phyloP scores from a whole-genome alignment of 352 stramenopile species.

The Elongisporangium senticosum region DNA sequence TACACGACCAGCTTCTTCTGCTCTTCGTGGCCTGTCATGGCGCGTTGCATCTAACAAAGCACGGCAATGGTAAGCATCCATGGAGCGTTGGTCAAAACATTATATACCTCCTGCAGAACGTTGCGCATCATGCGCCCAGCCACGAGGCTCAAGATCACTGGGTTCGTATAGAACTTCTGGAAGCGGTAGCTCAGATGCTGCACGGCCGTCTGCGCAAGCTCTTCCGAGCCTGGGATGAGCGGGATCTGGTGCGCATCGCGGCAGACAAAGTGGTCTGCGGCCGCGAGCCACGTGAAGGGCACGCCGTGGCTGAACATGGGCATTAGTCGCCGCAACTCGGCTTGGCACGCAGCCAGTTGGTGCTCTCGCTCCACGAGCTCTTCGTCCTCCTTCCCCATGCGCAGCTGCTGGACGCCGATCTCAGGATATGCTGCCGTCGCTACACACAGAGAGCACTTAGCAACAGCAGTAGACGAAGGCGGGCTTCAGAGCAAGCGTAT shows the following conservation, averaged over 20 bases:
- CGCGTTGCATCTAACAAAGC: constrained; percentile 33
- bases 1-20: constrained; percentile 66
- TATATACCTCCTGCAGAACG: constrained; percentile 40
- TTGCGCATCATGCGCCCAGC: constrained; percentile 56
- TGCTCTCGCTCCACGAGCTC: constrained; percentile 42
- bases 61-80: too few species aligned
- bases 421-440: constrained; percentile 30
- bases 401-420: constrained; percentile 46
- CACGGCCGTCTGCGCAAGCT: constrained; percentile 24
- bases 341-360: constrained; percentile 43
- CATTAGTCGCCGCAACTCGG: constrained; percentile 45
- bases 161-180: constrained; percentile 78
- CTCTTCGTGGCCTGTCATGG: constrained; percentile 19
- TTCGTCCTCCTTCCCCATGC: constrained; percentile 44
- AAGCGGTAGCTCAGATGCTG: constrained; percentile 71
- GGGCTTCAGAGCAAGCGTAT: neutral
- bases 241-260: constrained; percentile 44
- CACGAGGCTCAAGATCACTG: constrained; percentile 58
- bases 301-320: constrained; percentile 35
- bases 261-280: constrained; percentile 73
- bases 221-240: constrained; percentile 48
- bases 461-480: neutral
- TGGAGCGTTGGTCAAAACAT: neutral
- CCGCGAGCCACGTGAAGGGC: constrained; percentile 66
- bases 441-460: neutral